phyloP scores from a whole-genome alignment of 2,329 filamentous ascomycete genomes.

The Xylariaceae sp. region DNA sequence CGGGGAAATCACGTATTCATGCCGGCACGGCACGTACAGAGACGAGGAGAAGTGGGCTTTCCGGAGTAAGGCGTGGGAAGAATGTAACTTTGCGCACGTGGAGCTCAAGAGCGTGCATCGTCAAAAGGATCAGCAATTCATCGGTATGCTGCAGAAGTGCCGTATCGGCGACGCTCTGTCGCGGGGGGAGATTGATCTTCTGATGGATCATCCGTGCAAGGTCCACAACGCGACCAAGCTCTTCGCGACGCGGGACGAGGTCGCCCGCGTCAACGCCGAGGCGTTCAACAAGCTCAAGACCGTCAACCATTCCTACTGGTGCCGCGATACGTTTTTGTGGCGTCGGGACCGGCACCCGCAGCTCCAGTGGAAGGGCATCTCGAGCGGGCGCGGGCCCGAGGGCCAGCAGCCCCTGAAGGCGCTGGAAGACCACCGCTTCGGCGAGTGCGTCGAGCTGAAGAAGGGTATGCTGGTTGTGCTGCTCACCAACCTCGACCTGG shows the following conservation, averaged over 20 bases:
- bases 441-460: conserved; percentile 40
- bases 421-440: conserved; percentile 43
- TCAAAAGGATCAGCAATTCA: conserved; percentile 50
- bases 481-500: conserved; percentile 43
- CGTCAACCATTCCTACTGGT: conserved; percentile 25
- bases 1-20: conserved; percentile 24
- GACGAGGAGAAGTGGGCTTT: conserved; percentile 60
- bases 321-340: conserved; percentile 39
- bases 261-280: conserved; percentile 29
- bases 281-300: conserved; percentile 30
- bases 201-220: conserved; percentile 41
- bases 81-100: conserved; percentile 49
- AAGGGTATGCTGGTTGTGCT: conserved; percentile 49
- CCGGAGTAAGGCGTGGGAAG: conserved; percentile 47
- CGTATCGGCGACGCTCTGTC: conserved; percentile 40
- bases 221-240: conserved; percentile 40
- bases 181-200: conserved; percentile 31
- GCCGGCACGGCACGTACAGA: conserved; percentile 32
- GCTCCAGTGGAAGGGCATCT: conserved; percentile 19
- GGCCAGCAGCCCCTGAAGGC: conserved; percentile 26
- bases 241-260: conserved; percentile 37
- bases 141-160: conserved; percentile 51
- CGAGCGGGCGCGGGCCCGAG: conserved; percentile 10
- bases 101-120: conserved; percentile 53
- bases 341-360: conserved; percentile 21